Evolutionary conservation across 83 land plant species (phyloP).

Genomic region (Picea abies): DNA sequence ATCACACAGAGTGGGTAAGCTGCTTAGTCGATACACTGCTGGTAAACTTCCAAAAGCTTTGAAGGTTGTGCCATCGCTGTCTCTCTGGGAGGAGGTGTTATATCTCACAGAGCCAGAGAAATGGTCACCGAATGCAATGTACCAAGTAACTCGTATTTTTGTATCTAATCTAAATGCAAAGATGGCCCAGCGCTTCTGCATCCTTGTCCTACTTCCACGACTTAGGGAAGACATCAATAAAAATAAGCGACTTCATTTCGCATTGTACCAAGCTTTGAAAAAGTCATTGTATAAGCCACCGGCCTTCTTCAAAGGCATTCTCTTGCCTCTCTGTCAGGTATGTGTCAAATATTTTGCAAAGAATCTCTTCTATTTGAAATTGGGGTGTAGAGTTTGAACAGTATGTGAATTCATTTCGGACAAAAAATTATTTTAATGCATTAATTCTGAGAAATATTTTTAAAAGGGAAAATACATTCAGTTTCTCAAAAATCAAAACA

Average conservation of each 20-base stretch:
- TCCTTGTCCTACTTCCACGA: too few relatives aligned
- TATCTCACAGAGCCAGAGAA: constrained; percentile 12
- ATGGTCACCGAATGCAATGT: constrained; percentile 94
- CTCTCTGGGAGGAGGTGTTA: too few relatives aligned
- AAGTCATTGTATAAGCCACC: too few relatives aligned
- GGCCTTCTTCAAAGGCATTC: constrained; percentile 54
- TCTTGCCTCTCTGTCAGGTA: constrained; percentile 94
- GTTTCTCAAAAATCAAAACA: neutral
- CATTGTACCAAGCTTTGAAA: constrained; percentile 1
- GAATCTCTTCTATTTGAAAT: neutral
- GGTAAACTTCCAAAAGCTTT: too few relatives aligned
- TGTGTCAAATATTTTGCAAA: neutral
- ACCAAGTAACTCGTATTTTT: constrained; percentile 92
- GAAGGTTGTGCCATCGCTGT: too few relatives aligned
- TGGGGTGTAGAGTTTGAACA: too few relatives aligned
- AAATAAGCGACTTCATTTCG: constrained; percentile 83
- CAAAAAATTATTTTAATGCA: neutral
- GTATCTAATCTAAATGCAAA: constrained; percentile 39
- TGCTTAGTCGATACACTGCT: neutral
- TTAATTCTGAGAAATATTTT: neutral
- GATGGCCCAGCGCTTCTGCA: too few relatives aligned
- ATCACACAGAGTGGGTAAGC: constrained; percentile 78
- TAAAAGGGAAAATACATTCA: too few relatives aligned
- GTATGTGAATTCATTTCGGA: neutral
- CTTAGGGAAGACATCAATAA: constrained; percentile 52